Evolutionary conservation across 176 grass and related monocot species (phyloP).

Genomic region (Alloteropsis semialata): DNA sequence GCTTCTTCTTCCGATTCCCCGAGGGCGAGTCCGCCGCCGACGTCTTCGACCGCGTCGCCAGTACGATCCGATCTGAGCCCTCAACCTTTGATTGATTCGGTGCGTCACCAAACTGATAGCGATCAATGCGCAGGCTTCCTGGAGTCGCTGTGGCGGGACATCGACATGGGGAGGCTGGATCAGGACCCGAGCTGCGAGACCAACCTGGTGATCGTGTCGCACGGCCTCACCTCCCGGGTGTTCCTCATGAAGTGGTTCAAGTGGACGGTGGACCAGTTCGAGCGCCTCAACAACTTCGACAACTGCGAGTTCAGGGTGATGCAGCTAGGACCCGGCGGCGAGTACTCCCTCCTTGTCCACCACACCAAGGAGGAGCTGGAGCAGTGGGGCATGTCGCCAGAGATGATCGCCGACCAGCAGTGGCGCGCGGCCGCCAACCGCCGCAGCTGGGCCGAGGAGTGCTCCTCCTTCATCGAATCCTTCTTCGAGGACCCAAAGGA

Average conservation of each 20-base stretch:
- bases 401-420: slow-evolving; percentile 95
- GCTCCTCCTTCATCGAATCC: slow-evolving; percentile 46
- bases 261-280: slow-evolving; percentile 95
- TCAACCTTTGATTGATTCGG: no score
- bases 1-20: slow-evolving; percentile 98
- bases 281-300: slow-evolving; percentile 84
- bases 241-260: slow-evolving; percentile 99
- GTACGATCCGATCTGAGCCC: slow-evolving; percentile 19
- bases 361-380: slow-evolving; percentile 81
- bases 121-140: slow-evolving; percentile 58
- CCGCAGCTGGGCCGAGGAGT: slow-evolving; percentile 64
- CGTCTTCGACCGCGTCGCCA: slow-evolving; percentile 94
- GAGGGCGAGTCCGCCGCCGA: slow-evolving; percentile 97
- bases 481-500: slow-evolving; percentile 66
- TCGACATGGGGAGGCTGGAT: slow-evolving; percentile 76
- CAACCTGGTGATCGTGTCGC: slow-evolving; percentile 87
- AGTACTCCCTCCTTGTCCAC: slow-evolving; percentile 94
- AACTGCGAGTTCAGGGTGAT: slow-evolving; percentile 90
- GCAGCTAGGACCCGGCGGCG: slow-evolving; percentile 77
- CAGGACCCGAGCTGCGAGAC: slow-evolving; percentile 56
- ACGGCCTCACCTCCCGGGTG: slow-evolving; percentile 80
- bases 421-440: slow-evolving; percentile 68
- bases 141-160: slow-evolving; percentile 95
- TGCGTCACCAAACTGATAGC: not conserved
- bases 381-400: slow-evolving; percentile 71